These are phyloP conservation scores for Craspedostauros australis DNA, from an alignment of 108 stramenopile species.

Conservation along the genomic window DNA sequence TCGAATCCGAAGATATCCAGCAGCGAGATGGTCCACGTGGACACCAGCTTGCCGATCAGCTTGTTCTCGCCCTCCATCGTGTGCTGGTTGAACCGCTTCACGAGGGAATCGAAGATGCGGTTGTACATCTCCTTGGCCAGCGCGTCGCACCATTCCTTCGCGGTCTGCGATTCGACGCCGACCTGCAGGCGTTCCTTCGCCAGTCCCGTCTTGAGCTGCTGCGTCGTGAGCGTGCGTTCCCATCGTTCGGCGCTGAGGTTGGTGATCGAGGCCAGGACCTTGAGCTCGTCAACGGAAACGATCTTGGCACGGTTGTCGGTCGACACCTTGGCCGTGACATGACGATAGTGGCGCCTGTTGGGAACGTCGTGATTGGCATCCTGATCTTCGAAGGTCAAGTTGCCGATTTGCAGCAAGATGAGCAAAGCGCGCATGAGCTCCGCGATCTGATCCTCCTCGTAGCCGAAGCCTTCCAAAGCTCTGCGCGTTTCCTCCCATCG, in stretches of 20 bases:
- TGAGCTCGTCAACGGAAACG: conserved; percentile 29
- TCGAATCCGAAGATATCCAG: conserved; percentile 99
- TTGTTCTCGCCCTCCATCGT: no score
- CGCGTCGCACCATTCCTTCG: conserved; percentile 69
- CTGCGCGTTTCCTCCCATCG: conserved; percentile 50
- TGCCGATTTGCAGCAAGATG: conserved; percentile 67
- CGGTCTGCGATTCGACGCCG: conserved; percentile 11
- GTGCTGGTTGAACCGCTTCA: conserved; percentile 36
- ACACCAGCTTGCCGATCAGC: no score
- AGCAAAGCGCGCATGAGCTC: conserved; percentile 47
- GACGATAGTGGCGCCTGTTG: no score
- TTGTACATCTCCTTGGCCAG: conserved; percentile 84
- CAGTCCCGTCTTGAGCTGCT: conserved; percentile 25
- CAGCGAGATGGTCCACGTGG: conserved; percentile 79
- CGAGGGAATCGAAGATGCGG: conserved; percentile 59
- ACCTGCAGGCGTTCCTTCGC: conserved; percentile 30
- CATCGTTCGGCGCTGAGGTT: conserved; percentile 47
- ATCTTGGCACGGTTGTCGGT: conserved; percentile 15
- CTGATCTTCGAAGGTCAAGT: conserved; percentile 48
- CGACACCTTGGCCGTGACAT: no score
- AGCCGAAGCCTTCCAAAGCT: conserved; percentile 44
- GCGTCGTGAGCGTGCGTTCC: conserved; percentile 54
- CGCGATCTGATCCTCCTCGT: conserved; percentile 25
- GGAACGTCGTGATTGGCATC: conserved; percentile 21
- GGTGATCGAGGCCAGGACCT: conserved; percentile 40